Evolutionary conservation across 306 rosid species (phyloP).

Genomic region (Hippophae rhamnoides): DNA sequence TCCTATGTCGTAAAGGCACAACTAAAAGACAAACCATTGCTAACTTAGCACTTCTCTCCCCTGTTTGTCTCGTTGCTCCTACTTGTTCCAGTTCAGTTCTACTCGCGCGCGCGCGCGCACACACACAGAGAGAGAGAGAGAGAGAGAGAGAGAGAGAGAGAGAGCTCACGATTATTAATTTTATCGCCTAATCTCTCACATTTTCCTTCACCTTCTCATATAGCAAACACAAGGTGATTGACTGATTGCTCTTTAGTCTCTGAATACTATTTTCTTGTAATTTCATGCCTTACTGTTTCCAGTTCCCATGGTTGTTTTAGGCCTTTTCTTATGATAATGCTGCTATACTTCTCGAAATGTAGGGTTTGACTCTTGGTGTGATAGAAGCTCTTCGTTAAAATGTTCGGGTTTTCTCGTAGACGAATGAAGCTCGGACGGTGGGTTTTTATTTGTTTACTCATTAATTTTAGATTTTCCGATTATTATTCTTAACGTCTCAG

Average conservation of each 20-base stretch:
- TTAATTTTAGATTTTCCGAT: neutral
- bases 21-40: constrained; percentile 1
- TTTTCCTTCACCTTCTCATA: constrained; percentile 21
- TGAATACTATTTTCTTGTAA: neutral
- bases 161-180: neutral
- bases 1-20: no score
- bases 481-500: neutral
- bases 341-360: constrained; percentile 10
- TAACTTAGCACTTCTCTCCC: constrained; percentile 16
- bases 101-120: neutral
- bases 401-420: constrained; percentile 86
- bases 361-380: constrained; percentile 18
- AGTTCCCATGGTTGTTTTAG: neutral
- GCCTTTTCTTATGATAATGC: constrained; percentile 17
- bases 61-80: neutral
- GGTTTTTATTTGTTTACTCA: constrained; percentile 1
- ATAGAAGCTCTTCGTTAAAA: constrained; percentile 18
- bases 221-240: constrained; percentile 14
- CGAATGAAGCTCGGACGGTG: constrained; percentile 78
- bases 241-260: neutral
- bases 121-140: no score
- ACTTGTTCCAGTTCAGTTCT: constrained; percentile 19
- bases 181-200: constrained; percentile 2
- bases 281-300: neutral
- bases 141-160: neutral